phyloP scores from a whole-genome alignment of 139 green algal species.

The Asterochloris erici region DNA sequence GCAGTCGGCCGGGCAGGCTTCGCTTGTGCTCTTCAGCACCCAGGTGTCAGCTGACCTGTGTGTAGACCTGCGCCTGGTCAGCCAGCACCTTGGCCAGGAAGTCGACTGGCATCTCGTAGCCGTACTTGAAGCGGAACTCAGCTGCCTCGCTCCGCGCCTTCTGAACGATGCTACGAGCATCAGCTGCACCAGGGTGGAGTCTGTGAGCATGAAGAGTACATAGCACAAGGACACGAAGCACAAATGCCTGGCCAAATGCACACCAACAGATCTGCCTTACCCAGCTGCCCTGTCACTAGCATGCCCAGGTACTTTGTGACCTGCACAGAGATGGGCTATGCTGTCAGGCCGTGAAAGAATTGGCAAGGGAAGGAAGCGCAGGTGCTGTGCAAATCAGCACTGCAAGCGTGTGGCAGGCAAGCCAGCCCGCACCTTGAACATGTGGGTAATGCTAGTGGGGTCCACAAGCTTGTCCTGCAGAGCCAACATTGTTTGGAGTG shows the following conservation, averaged over 20 bases:
- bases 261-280: background rate
- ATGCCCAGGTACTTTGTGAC: conserved; percentile 92
- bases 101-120: conserved; percentile 95
- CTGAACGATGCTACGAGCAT: conserved; percentile 82
- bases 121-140: conserved; percentile 93
- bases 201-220: background rate
- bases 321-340: conserved; percentile 5
- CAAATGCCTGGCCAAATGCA: background rate
- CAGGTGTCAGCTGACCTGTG: conserved; percentile 61
- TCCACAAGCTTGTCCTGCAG: conserved; percentile 95
- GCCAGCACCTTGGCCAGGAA: conserved; percentile 88
- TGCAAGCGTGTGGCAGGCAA: background rate
- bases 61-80: conserved; percentile 97
- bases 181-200: conserved; percentile 51
- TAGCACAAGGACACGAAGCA: background rate
- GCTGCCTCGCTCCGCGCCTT: conserved; percentile 84
- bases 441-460: conserved; percentile 77
- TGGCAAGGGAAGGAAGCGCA: background rate
- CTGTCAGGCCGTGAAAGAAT: background rate
- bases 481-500: too few relatives aligned
- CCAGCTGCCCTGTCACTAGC: conserved; percentile 77
- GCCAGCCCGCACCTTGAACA: conserved; percentile 56
- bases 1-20: too few relatives aligned
- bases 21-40: too few relatives aligned
- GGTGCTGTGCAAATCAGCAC: too few relatives aligned